Evolutionary conservation across 164 flowering plant species (phyloP).

Genomic region (Magnolia kwangsiensis): DNA sequence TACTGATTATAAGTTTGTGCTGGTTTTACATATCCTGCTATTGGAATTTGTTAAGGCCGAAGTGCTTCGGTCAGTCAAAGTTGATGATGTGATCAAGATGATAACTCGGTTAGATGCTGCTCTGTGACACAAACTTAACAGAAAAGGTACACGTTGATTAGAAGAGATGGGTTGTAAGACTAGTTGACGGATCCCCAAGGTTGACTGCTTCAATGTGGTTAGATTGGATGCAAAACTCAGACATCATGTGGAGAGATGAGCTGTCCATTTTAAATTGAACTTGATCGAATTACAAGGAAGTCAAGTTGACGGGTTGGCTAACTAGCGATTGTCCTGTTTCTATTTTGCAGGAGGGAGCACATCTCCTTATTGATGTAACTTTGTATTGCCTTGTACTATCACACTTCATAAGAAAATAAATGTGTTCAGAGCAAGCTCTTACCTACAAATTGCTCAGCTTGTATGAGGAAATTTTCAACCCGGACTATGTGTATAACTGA

Average conservation of each 20-base stretch:
- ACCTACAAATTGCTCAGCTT: constrained; percentile 60
- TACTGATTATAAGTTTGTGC: no score
- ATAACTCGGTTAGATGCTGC: background rate
- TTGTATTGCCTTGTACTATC: no score
- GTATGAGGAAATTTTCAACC: constrained; percentile 71
- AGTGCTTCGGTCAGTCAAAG: background rate
- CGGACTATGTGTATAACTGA: constrained; percentile 72
- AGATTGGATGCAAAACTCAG: background rate
- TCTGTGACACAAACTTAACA: background rate
- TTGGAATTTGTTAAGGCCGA: background rate
- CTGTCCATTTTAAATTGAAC: background rate
- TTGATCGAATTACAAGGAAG: no score
- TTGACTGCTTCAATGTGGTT: background rate
- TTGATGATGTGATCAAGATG: background rate
- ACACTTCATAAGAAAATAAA: no score
- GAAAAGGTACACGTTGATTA: background rate
- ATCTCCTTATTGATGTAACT: no score
- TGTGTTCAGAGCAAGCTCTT: background rate
- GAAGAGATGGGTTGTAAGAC: background rate
- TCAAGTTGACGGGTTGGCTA: no score
- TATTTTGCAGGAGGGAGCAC: no score
- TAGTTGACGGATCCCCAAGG: background rate
- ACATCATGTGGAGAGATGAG: background rate
- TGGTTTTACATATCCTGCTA: background rate
- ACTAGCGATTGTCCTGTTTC: no score